These are phyloP conservation scores for Hypoxylon sp. DNA, from an alignment of 2,329 filamentous ascomycete species.

Conservation along the genomic window DNA sequence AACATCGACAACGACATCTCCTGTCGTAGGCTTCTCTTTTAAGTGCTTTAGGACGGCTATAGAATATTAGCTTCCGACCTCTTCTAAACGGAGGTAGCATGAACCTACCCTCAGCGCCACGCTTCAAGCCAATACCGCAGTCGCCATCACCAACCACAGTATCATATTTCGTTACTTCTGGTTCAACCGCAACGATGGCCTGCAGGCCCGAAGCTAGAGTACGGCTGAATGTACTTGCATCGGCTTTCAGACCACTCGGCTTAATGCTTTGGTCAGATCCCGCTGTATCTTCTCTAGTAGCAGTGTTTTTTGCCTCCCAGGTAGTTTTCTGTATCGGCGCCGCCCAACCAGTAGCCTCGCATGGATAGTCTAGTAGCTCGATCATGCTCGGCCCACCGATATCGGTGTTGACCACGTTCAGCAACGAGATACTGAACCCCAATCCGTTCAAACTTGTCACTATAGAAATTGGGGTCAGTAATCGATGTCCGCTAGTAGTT, in stretches of 20 bases:
- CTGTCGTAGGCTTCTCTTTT: slow-evolving; percentile 60
- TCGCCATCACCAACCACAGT: slow-evolving; percentile 93
- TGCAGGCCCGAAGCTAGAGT: slow-evolving; percentile 72
- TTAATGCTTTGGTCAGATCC: slow-evolving; percentile 55
- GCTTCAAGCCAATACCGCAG: slow-evolving; percentile 87
- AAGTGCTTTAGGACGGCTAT: slow-evolving; percentile 69
- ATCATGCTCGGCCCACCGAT: slow-evolving; percentile 74
- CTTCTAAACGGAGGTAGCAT: background rate
- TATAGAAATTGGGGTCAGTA: slow-evolving; percentile 16
- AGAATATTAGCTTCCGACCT: slow-evolving; percentile 14
- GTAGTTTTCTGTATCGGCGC: slow-evolving; percentile 73
- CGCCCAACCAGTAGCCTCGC: slow-evolving; percentile 79
- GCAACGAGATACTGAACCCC: slow-evolving; percentile 80
- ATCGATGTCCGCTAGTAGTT: background rate
- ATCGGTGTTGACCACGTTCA: slow-evolving; percentile 74
- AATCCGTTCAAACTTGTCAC: slow-evolving; percentile 83
- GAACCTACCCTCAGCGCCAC: slow-evolving; percentile 80
- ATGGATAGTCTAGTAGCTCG: slow-evolving; percentile 77
- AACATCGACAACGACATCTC: slow-evolving; percentile 68
- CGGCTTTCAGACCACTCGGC: slow-evolving; percentile 67
- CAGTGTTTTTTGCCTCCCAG: slow-evolving; percentile 71
- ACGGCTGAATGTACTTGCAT: slow-evolving; percentile 65
- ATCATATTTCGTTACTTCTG: slow-evolving; percentile 80
- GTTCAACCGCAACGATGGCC: slow-evolving; percentile 75
- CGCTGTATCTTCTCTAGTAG: slow-evolving; percentile 60